Base-by-base conservation (phyloP, 257 asterid genomes). In the Buddleja alternifolia region DNA sequence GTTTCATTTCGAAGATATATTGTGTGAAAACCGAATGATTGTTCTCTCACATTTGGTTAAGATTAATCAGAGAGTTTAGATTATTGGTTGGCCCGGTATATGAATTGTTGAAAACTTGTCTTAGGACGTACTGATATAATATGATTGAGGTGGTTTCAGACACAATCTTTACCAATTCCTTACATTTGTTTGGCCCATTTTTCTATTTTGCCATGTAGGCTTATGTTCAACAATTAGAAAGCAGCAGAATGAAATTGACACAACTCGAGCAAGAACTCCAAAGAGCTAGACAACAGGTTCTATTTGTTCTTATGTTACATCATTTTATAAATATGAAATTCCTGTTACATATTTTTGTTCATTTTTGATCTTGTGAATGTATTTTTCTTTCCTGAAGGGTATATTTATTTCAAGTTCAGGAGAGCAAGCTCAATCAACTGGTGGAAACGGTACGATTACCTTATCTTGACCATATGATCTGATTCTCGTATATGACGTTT, bases 401-500 rank as follows among this genome's bases (percentile, higher is more conserved):
- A 75, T 88, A 74, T 90, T 86, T 71, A 79, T 90, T 82, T 88
- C 97, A 51, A 85, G 92, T 82, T 82, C 96, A 4, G 97, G 95
- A 60, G 97, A 90, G 69, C 95, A 88, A 78, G 70, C 97, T 10
- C 97, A 90, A 69, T 82, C 97, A 17, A 63, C 71, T 76, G 77
- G 87, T 54, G 97, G 95, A 71, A 90, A 86, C 70, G 97, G 97
- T 90, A 88, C 42, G 78, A 32, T 75, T 52, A 60, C 79, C 61
- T 71, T 68, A 52, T 63, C 66, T 64, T 20, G 51, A 48, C 68
- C 50, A 50, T 57, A 55, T 57, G 62, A 72, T 29, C 66, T 42
- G 36, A 48, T 58, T 57, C 19, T 66, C 63, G 10, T 41, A 16
- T 67, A 46, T 37, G 23, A 55, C 32, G 25, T 16, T 20, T 11